phyloP scores from a whole-genome alignment of 23 red algal genomes.

The Gracilariopsis chorda region DNA sequence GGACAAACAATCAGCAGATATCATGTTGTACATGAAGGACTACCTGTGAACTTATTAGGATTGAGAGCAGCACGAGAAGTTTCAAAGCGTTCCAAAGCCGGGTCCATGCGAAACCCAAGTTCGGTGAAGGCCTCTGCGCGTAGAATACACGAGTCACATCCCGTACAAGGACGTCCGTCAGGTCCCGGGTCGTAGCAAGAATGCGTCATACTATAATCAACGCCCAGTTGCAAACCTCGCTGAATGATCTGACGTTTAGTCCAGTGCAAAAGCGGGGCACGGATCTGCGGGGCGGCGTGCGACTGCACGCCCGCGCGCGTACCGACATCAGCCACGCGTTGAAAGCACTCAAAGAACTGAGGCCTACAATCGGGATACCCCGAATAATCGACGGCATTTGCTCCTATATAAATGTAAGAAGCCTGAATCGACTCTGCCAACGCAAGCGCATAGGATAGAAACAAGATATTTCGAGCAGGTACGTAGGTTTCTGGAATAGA shows the following conservation, averaged over 20 bases:
- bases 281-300: slow-evolving; percentile 34
- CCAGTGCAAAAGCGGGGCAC: slow-evolving; percentile 78
- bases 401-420: slow-evolving; percentile 83
- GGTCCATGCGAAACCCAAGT: slow-evolving; percentile 70
- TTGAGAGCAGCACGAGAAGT: neutral
- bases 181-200: slow-evolving; percentile 90
- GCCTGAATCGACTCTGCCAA: slow-evolving; percentile 73
- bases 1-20: too few relatives aligned
- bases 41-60: too few relatives aligned
- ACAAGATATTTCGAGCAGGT: slow-evolving; percentile 91
- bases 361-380: slow-evolving; percentile 96
- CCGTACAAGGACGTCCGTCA: slow-evolving; percentile 64
- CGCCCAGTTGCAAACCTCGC: slow-evolving; percentile 62
- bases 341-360: slow-evolving; percentile 73
- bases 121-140: slow-evolving; percentile 75
- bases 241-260: slow-evolving; percentile 80
- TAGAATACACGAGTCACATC: slow-evolving; percentile 83
- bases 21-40: too few relatives aligned
- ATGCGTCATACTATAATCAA: slow-evolving; percentile 86
- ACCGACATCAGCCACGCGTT: slow-evolving; percentile 61
- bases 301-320: slow-evolving; percentile 58
- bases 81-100: slow-evolving; percentile 48
- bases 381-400: slow-evolving; percentile 91
- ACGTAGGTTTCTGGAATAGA: slow-evolving; percentile 90
- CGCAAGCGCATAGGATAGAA: slow-evolving; percentile 84